Evolutionary conservation across 2,329 filamentous ascomycete species (phyloP).

Genomic region (Ceratocystis albifundus): DNA sequence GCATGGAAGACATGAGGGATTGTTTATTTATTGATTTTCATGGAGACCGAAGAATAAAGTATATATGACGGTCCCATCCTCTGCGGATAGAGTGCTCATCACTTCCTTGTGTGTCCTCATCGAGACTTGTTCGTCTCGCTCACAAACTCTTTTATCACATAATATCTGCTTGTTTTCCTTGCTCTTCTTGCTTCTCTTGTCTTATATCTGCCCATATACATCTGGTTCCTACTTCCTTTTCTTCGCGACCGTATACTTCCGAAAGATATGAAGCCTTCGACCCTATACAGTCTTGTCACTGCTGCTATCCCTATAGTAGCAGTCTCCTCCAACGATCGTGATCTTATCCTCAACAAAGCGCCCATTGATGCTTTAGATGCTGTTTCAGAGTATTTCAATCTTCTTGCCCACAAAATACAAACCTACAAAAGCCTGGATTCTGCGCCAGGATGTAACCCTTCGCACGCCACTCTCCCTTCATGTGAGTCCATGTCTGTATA

Average conservation of each 20-base stretch:
- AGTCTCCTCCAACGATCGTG: conserved; percentile 39
- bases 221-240: neutral
- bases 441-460: conserved; percentile 44
- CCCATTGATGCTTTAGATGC: conserved; percentile 34
- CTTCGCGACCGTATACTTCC: neutral
- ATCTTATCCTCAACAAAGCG: conserved; percentile 32
- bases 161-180: neutral
- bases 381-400: conserved; percentile 51
- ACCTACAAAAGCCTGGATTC: conserved; percentile 34
- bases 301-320: conserved; percentile 33
- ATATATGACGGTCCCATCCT: conserved; percentile 6
- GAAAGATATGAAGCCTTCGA: conserved; percentile 28
- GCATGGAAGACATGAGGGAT: neutral
- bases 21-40: neutral
- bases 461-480: conserved; percentile 40
- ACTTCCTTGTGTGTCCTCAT: neutral
- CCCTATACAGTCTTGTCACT: conserved; percentile 31
- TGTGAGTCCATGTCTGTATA: conserved; percentile 32
- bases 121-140: conserved; percentile 1
- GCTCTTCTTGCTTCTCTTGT: neutral
- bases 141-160: neutral
- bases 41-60: neutral
- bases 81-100: neutral
- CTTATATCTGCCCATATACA: neutral
- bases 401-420: conserved; percentile 45